Base-by-base conservation (phyloP, 1,284 basidiomycete genomes). In the Marasmius fiardii region DNA sequence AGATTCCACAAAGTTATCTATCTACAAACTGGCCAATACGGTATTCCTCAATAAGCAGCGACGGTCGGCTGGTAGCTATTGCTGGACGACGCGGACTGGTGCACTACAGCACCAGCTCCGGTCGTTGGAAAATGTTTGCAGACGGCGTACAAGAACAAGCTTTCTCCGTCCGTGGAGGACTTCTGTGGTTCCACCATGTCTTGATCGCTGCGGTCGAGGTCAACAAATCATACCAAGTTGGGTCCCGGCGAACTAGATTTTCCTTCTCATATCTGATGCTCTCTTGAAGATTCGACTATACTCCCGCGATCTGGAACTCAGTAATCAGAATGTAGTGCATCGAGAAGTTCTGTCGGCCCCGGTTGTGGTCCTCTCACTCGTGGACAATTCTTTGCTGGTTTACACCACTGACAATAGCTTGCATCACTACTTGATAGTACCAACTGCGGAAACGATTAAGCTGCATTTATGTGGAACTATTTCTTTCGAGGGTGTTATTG, bases 131-230 rank as follows among this genome's bases (percentile, higher is more conserved):
- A 71, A 68, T 90, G 41, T 99, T 98, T 65, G 79, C 79, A 8
- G 86, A 88, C 60, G 82, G 90, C 58, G 75, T 83, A n/a, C 93
- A 99, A 70, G 96, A 98, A 68, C 86, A 93, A 61, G 85, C 86
- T 0, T 97, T 99, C 65, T 71, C 79, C 2, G 95, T 99, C 11
- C 84, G 87, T 64, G 97, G 97, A 18, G 97, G 97, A 2, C 71
- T 99, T 64, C 72, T 96, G 20, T 99, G 97, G 97, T 99, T 97
- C 68, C 92, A 96, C 62, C 95, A 98, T 67, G 92, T 98, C 3
- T 78, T 99, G 52, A 88, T 99, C 57, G 95, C 86, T 18, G 94
- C 93, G 10, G 88, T 94, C 20, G 95, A 96, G 65, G 79, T 88
- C n/a, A 80, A 82, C 14, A 88, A 83, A 64, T 82, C 85, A 2